Base-by-base conservation (phyloP, 768 basidiomycete species). In the Boletales sp. region DNA sequence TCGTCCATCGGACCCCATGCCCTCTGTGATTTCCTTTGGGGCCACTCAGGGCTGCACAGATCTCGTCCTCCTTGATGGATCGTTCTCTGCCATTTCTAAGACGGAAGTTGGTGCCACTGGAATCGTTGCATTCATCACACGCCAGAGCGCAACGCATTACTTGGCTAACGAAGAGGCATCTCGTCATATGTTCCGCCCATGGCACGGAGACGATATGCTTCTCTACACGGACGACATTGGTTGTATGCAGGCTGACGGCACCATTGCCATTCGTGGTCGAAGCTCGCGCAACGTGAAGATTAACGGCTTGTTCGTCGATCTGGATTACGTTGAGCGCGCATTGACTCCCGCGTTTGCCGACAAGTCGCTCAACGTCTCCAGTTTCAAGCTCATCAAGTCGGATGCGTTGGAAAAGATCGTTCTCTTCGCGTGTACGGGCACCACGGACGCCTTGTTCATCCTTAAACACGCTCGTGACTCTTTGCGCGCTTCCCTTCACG, bases 211-310 rank as follows among this genome's bases (percentile, higher is more conserved):
- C 0, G 56, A 63, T 28, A 53, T 60, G 10, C 54, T 66, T 21
- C 62, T 66, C 37, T 66, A 64, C 30, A 64, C 62, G 8, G 64
- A 66, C 39, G 64, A 66, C 35, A 58, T 66, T 36, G 62, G 65
- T 4, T 55, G 57, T 37, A 58, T 66, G 51, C 52, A 57, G n/a
- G 49, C 54, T 17, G 65, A 66, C 25, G 65, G 65, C 15, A 61
- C 60, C 30, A 60, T 66, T 35, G 46, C 32, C 8, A 62, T 66
- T 54, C 57, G 59, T 0, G 60, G 64, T 37, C 60, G 65, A 10
- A 64, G 62, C 45, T 66, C 62, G 12, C 62, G 62, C 48, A 66
- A 62, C 39, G 65, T 64, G 44, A 64, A 66, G 34, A 48, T 66
- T 18, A 64, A 66, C 21, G 65, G 65, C 9, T 34, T 66, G 37